Conservation (phyloP, 2,329 filamentous ascomycete genomes). For the Colletotrichum gigasporum region DNA sequence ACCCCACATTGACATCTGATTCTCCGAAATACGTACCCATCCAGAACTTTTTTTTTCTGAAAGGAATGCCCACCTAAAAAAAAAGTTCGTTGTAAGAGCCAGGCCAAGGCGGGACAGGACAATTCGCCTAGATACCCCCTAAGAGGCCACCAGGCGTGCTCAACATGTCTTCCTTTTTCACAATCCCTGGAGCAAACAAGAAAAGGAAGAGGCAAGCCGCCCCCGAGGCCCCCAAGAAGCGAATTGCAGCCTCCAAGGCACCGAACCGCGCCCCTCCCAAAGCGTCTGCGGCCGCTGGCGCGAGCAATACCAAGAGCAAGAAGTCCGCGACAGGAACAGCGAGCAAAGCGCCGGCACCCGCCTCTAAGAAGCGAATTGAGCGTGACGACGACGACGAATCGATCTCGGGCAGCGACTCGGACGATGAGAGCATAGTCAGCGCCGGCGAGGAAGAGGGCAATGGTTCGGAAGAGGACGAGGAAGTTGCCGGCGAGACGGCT, state of each 20-base stretch:
- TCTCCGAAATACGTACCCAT: constrained; percentile 30
- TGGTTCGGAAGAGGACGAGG: constrained; percentile 66
- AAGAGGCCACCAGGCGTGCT: constrained; percentile 33
- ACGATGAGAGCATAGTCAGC: constrained; percentile 61
- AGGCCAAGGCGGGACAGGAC: constrained; percentile 40
- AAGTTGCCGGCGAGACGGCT: constrained; percentile 81
- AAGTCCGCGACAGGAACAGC: constrained; percentile 35
- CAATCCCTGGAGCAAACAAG: constrained; percentile 83
- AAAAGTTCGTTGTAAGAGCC: constrained; percentile 29
- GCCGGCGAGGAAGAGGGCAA: constrained; percentile 56
- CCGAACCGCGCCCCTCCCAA: constrained; percentile 53
- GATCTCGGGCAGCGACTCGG: constrained; percentile 86
- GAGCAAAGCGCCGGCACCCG: constrained; percentile 39
- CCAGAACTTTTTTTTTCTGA: constrained; percentile 51
- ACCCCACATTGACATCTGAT: constrained; percentile 26
- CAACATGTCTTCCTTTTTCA: constrained; percentile 96
- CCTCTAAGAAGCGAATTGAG: constrained; percentile 57
- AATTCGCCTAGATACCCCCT: constrained; percentile 31
- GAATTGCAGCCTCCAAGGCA: constrained; percentile 58
- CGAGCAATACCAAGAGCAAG: constrained; percentile 31
- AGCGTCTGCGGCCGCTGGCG: constrained; percentile 43
- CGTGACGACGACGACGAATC: constrained; percentile 67
- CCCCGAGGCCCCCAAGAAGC: constrained; percentile 67
- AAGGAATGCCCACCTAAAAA: constrained; percentile 33
- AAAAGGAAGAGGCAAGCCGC: constrained; percentile 82